Conservation (phyloP, 2,329 filamentous ascomycete genomes). For the Simplicillium aogashimaense region DNA sequence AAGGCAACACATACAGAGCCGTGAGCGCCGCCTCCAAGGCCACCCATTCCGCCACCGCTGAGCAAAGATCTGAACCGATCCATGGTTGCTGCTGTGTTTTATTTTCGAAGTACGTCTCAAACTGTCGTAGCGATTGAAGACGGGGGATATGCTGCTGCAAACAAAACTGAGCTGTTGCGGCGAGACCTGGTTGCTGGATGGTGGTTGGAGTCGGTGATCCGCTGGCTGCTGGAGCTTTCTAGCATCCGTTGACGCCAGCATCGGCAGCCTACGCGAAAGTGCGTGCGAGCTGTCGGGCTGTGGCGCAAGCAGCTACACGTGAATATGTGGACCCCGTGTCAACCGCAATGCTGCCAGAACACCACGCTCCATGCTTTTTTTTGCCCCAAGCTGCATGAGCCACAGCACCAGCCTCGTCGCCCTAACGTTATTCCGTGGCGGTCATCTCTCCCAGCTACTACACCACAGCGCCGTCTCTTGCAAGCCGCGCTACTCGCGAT, state of each 20-base stretch:
- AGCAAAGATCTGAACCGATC: constrained; percentile 88
- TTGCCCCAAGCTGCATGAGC: constrained; percentile 7
- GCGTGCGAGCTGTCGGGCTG: no score
- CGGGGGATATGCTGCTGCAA: background rate
- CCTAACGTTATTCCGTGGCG: constrained; percentile 19
- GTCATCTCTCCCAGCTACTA: constrained; percentile 1
- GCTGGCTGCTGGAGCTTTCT: background rate
- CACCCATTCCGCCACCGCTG: constrained; percentile 62
- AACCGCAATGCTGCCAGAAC: no score
- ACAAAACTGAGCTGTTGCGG: background rate
- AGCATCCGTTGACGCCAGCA: background rate
- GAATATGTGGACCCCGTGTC: no score
- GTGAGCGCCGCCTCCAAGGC: constrained; percentile 39
- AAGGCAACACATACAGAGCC: constrained; percentile 22
- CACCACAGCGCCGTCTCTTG: constrained; percentile 2
- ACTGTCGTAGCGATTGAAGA: background rate
- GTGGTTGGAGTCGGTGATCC: background rate
- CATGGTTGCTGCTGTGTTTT: constrained; percentile 39
- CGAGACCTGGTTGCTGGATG: background rate
- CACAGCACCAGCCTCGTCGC: constrained; percentile 11
- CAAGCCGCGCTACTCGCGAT: constrained; percentile 5
- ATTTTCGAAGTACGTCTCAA: constrained; percentile 18
- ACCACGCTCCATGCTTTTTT: no score
- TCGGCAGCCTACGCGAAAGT: background rate
- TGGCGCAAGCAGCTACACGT: no score